A percentile compares a stretch with the other conserved stretches of the same genome.
Conservation (phyloP, 164 flowering plant species). For the Litsea cubeba region DNA sequence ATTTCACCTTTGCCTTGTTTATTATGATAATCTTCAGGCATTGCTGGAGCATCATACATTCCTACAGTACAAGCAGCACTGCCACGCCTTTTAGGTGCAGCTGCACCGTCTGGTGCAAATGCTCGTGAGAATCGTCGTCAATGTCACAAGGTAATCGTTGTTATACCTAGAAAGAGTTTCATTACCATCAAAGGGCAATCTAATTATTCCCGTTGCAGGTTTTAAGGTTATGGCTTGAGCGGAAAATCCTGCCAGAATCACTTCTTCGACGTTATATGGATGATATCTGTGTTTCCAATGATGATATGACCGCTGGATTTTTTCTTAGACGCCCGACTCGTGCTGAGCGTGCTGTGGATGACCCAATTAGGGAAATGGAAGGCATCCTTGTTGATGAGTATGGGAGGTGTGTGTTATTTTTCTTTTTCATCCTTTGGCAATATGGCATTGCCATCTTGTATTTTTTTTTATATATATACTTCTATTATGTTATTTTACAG, state of each 20-base stretch:
- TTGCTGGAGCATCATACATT: constrained; percentile 90
- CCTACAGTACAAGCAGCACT: constrained; percentile 89
- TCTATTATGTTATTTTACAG: too few relatives aligned
- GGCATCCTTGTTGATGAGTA: constrained; percentile 98
- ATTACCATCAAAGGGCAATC: neutral
- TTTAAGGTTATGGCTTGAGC: constrained; percentile 89
- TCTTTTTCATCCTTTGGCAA: neutral
- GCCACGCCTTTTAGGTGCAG: constrained; percentile 90
- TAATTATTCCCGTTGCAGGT: constrained; percentile 42
- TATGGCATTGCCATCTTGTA: neutral
- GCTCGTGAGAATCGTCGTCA: constrained; percentile 98
- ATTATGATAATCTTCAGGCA: constrained; percentile 38
- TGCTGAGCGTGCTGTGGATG: constrained; percentile 88
- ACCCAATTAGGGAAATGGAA: constrained; percentile 98
- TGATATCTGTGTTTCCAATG: constrained; percentile 74
- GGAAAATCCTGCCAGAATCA: constrained; percentile 86
- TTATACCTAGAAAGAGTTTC: neutral
- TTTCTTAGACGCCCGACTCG: constrained; percentile 77
- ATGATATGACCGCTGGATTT: constrained; percentile 48
- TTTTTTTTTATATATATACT: neutral
- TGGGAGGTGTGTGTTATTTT: constrained; percentile 62
- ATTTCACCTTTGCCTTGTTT: neutral
- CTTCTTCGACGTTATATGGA: constrained; percentile 78
- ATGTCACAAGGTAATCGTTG: constrained; percentile 65
- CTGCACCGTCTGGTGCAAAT: constrained; percentile 82